Conservation (phyloP, 495 filamentous ascomycete genomes). For the Hypoxylon rickii region DNA sequence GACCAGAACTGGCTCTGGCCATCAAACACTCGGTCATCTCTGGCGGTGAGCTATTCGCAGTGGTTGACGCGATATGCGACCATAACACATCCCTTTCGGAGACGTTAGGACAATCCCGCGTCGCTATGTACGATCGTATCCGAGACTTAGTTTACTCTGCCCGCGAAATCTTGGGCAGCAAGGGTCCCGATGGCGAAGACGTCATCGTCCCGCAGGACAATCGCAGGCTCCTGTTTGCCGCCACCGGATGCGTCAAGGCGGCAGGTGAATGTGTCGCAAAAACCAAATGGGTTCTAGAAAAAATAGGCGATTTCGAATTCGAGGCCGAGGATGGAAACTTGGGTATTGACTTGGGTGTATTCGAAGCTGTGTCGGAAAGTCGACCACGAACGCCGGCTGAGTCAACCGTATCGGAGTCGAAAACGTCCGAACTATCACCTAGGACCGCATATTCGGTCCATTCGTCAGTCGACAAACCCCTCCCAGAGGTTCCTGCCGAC, state of each 20-base stretch:
- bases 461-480: slow-evolving; percentile 36
- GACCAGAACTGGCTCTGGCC: slow-evolving; percentile 72
- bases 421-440: slow-evolving; percentile 34
- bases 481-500: slow-evolving; percentile 44
- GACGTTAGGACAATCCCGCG: slow-evolving; percentile 68
- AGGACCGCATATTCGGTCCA: slow-evolving; percentile 19
- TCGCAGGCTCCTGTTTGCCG: slow-evolving; percentile 74
- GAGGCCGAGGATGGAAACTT: slow-evolving; percentile 55
- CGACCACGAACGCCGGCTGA: slow-evolving; percentile 46
- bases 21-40: slow-evolving; percentile 78
- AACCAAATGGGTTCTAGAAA: slow-evolving; percentile 81
- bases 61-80: slow-evolving; percentile 83
- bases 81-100: slow-evolving; percentile 70
- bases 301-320: slow-evolving; percentile 92
- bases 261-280: slow-evolving; percentile 90
- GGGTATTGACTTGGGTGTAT: slow-evolving; percentile 51
- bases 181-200: slow-evolving; percentile 66
- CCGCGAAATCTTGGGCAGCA: slow-evolving; percentile 71
- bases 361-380: slow-evolving; percentile 41
- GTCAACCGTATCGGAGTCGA: slow-evolving; percentile 40
- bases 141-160: slow-evolving; percentile 78
- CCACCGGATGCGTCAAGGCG: slow-evolving; percentile 86
- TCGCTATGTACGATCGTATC: slow-evolving; percentile 79
- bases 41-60: slow-evolving; percentile 73
- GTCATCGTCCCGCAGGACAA: slow-evolving; percentile 82